Percentiles rank a stretch among this genome's conserved stretches.
phyloP scores from a whole-genome alignment of 2,329 filamentous ascomycete genomes.

The Dothiorella sarmentorum region DNA sequence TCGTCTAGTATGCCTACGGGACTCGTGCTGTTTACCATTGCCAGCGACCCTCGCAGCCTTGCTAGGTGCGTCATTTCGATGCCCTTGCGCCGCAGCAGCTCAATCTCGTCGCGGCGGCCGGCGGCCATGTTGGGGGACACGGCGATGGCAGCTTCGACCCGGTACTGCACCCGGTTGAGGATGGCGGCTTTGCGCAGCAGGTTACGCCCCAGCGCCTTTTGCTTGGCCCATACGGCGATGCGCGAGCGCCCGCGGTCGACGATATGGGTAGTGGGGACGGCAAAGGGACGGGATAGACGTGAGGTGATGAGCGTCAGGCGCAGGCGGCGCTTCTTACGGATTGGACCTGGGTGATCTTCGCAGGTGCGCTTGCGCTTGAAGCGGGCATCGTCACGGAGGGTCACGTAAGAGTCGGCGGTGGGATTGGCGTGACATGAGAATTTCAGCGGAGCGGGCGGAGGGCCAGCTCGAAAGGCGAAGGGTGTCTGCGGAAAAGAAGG shows the following conservation, averaged over 20 bases:
- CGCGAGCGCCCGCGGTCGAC: constrained; percentile 55
- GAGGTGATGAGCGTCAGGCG: constrained; percentile 63
- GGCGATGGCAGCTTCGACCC: constrained; percentile 37
- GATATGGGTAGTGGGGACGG: constrained; percentile 66
- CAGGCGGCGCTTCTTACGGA: constrained; percentile 63
- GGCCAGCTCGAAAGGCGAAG: constrained; percentile 35
- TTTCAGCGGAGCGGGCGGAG: constrained; percentile 26
- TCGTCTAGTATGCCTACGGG: background rate
- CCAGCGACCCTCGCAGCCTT: constrained; percentile 21
- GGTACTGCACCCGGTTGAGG: constrained; percentile 54
- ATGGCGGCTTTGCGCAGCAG: constrained; percentile 63
- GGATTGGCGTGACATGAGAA: constrained; percentile 31
- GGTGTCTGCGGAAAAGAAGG: constrained; percentile 14
- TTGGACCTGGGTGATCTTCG: constrained; percentile 39
- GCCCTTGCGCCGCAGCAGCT: constrained; percentile 29
- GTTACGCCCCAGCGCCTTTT: constrained; percentile 47
- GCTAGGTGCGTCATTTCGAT: constrained; percentile 31
- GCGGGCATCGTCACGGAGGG: constrained; percentile 44
- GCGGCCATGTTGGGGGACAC: constrained; percentile 23
- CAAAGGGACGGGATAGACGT: constrained; percentile 66
- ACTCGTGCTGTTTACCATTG: constrained; percentile 8
- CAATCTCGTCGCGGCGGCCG: constrained; percentile 20
- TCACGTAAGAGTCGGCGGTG: background rate
- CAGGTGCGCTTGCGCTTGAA: constrained; percentile 55
- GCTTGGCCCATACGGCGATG: constrained; percentile 32